Evolutionary conservation across 2,329 filamentous ascomycete species (phyloP).

Genomic region (Fusarium praegraminearum): DNA sequence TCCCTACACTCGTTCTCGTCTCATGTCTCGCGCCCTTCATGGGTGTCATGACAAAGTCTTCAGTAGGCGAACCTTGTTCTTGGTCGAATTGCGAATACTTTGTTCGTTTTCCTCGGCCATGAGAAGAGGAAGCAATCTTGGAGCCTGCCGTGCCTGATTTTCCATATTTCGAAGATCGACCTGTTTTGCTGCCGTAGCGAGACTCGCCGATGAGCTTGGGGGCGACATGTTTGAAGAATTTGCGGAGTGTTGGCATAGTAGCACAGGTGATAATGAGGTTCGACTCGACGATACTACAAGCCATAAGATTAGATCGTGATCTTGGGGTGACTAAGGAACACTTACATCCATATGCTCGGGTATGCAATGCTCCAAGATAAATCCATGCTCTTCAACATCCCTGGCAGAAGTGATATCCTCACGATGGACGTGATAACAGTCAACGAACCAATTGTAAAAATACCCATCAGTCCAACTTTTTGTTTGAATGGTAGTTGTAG

Average conservation of each 20-base stretch:
- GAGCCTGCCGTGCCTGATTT: conserved; percentile 25
- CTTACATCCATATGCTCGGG: conserved; percentile 50
- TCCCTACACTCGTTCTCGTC: conserved; percentile 23
- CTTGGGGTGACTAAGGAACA: background rate
- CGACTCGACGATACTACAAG: conserved; percentile 49
- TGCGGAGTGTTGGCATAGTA: conserved; percentile 55
- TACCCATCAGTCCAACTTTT: conserved; percentile 58
- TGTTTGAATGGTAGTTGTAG: conserved; percentile 60
- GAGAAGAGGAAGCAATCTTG: conserved; percentile 26
- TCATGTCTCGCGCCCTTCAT: conserved; percentile 27
- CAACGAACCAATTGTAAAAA: conserved; percentile 59
- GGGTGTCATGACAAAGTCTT: conserved; percentile 24
- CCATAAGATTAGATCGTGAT: background rate
- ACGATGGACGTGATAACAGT: conserved; percentile 53
- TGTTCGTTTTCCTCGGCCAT: conserved; percentile 34
- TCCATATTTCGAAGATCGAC: conserved; percentile 32
- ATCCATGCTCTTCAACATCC: conserved; percentile 45
- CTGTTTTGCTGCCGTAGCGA: conserved; percentile 42
- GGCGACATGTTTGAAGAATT: conserved; percentile 55
- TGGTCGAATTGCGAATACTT: conserved; percentile 44
- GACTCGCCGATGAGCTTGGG: conserved; percentile 50
- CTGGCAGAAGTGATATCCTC: conserved; percentile 47
- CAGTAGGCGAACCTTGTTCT: conserved; percentile 1
- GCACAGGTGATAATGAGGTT: conserved; percentile 58
- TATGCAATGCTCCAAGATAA: conserved; percentile 49